Evolutionary conservation across 2,329 filamentous ascomycete species (phyloP), one percentile per base, ranked within the genome.

Genomic region (Apiospora sp.): DNA sequence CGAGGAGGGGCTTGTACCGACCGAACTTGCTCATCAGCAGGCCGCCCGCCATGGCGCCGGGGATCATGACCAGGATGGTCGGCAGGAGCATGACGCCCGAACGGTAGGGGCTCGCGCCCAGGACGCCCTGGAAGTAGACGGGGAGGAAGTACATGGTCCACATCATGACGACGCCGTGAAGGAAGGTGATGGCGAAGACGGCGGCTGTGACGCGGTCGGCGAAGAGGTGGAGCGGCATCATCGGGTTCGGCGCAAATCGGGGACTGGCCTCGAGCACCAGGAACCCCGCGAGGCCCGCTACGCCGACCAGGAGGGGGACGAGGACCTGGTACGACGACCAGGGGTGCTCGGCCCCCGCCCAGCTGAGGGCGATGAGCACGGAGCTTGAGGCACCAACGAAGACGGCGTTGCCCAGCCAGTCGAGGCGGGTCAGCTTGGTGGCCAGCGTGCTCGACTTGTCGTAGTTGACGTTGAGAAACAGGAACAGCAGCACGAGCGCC

Each of bases 91-190:
- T 68, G 8, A 82, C 78, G 19, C 80, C 82, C 0, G 82, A 76
- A 0, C 78, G 73, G 0, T 74, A 73, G 0, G 85, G 79, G 0
- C 78, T 77, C 4, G 79, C 74, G 1, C 77, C 68, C 2, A 77
- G 77, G 0, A 87, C 82, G 0, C 79, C 81, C 71, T 87, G 84
- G 75, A 87, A 86, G 75, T 85, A 87, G 10, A 87, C 75, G 0
- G 85, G 84, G 1, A 86, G 71, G 74, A 85, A 86, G 77, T 81
- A 84, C 41, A 81, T 74, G 10, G 77, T 72, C 80, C 83, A 84
- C 49, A 79, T 78, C 4, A 79, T 70, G 3, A 84, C 73, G 3
- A 85, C 71, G 5, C 78, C 77, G 24, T 83, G 80, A 1, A 85
- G 49, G 67, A 85, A 83, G 3, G 80, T 82, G 2, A 82, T 70